phyloP scores from a whole-genome alignment of 495 filamentous ascomycete species.

The Penicillium canescens region DNA sequence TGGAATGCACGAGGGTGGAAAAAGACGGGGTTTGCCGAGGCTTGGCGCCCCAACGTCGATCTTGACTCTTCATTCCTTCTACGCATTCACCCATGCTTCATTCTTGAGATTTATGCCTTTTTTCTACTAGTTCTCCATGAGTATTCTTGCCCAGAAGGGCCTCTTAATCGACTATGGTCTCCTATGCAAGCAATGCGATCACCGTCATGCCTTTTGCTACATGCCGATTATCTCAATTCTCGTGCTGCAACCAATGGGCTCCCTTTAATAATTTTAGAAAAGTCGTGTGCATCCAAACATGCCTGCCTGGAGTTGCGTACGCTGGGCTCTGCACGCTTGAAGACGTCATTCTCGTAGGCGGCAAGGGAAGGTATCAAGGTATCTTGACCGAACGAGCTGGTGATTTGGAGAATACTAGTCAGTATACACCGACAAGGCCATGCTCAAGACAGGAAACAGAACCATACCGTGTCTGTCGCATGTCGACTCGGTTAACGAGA shows the following conservation, averaged over 20 bases:
- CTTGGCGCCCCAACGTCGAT: neutral
- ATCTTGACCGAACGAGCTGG: conserved; percentile 12
- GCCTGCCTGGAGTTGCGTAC: conserved; percentile 59
- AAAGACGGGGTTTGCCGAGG: neutral
- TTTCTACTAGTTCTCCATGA: neutral
- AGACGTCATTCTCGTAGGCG: conserved; percentile 52
- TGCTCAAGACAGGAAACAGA: neutral
- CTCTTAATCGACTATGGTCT: neutral
- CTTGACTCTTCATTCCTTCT: no score
- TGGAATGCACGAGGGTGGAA: neutral
- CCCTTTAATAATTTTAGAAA: conserved; percentile 34
- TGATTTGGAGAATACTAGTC: neutral
- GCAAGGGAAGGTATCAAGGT: conserved; percentile 33
- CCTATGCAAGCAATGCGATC: no score
- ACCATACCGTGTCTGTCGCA: conserved; percentile 6
- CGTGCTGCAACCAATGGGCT: conserved; percentile 31
- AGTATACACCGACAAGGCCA: neutral
- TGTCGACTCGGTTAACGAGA: conserved; percentile 31
- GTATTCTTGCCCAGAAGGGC: neutral
- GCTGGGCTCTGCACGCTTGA: conserved; percentile 47
- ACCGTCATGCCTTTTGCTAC: neutral
- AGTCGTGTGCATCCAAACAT: conserved; percentile 65
- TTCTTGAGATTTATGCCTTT: neutral
- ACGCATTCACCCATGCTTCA: no score
- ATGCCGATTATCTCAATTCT: neutral